A percentile compares a stretch with the other conserved stretches of the same genome.
Evolutionary conservation across 768 basidiomycete species (phyloP).

Genomic region (Kwoniella pini): DNA sequence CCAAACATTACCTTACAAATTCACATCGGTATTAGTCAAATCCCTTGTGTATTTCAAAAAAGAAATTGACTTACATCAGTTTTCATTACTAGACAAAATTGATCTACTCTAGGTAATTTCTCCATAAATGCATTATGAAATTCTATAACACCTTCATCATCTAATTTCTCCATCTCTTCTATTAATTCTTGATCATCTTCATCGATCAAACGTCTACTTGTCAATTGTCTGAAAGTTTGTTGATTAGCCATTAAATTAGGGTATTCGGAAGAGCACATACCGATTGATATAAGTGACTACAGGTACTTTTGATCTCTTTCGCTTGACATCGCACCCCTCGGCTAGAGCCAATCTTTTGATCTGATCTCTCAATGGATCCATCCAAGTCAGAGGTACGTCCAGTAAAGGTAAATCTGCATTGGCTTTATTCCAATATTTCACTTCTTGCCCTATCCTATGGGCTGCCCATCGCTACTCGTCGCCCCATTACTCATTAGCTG

Average conservation of each 20-base stretch:
- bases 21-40: not conserved
- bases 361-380: slow-evolving; percentile 23
- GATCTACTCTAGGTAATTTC: slow-evolving; percentile 15
- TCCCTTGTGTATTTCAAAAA: not conserved
- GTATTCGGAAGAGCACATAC: slow-evolving; percentile 12
- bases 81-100: slow-evolving; percentile 25
- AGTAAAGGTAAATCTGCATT: slow-evolving; percentile 22
- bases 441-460: slow-evolving; percentile 6
- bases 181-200: slow-evolving; percentile 18
- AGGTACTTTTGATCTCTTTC: slow-evolving; percentile 14
- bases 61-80: slow-evolving; percentile 12
- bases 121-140: slow-evolving; percentile 27
- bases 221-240: slow-evolving; percentile 27
- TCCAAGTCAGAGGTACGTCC: slow-evolving; percentile 13
- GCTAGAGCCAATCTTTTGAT: slow-evolving; percentile 13
- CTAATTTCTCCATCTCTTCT: slow-evolving; percentile 18
- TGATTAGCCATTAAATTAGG: too few relatives aligned
- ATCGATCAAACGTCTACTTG: slow-evolving; percentile 17
- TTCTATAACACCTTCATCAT: slow-evolving; percentile 25
- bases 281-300: slow-evolving; percentile 29
- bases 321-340: slow-evolving; percentile 7
- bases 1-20: slow-evolving; percentile 26
- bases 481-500: not conserved
- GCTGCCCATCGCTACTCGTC: slow-evolving; percentile 26
- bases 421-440: slow-evolving; percentile 29